Percentiles rank a stretch among this genome's conserved stretches.
These are phyloP conservation scores for Aspergillus udagawae DNA, from an alignment of 2,329 filamentous ascomycete genomes.

Conservation along the genomic window DNA sequence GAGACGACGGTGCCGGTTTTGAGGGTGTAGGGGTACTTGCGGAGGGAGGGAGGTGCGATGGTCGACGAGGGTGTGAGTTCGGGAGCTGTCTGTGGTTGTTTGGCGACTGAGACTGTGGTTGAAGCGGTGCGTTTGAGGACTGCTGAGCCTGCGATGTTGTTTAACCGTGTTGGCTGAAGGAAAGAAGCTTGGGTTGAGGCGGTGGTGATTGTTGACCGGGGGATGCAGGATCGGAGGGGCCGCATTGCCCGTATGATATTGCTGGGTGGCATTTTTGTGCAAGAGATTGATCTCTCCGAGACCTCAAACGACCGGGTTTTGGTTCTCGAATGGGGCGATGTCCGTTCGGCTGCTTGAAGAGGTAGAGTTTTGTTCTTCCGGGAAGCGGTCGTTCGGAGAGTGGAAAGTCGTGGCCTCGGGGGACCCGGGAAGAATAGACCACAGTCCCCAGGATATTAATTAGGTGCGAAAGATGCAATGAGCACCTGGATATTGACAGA, in stretches of 20 bases:
- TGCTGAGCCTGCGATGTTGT: slow-evolving; percentile 9
- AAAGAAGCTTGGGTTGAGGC: slow-evolving; percentile 10
- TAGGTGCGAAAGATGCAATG: neutral
- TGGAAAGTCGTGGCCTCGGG: neutral
- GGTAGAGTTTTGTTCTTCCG: neutral
- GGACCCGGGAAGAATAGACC: neutral
- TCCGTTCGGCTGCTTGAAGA: neutral
- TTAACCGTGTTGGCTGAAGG: slow-evolving; percentile 18
- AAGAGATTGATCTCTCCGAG: neutral
- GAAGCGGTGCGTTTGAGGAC: slow-evolving; percentile 4
- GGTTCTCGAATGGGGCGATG: neutral
- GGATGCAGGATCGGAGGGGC: slow-evolving; percentile 26
- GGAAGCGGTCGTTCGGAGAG: slow-evolving; percentile 1
- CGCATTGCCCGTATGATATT: slow-evolving; percentile 28
- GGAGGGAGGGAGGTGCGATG: slow-evolving; percentile 25
- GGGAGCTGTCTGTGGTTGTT: slow-evolving; percentile 5
- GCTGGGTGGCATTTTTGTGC: slow-evolving; percentile 25
- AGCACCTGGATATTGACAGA: neutral
- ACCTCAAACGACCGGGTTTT: neutral
- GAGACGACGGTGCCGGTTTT: slow-evolving; percentile 40
- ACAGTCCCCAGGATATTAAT: neutral
- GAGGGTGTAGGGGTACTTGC: slow-evolving; percentile 32
- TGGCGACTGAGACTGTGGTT: slow-evolving; percentile 9
- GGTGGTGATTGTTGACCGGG: slow-evolving; percentile 22
- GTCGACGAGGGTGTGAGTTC: neutral